Percentiles rank a stretch among this genome's conserved stretches.
phyloP scores from a whole-genome alignment of 1,139 yeast genomes.

The Yarrowia galli region DNA sequence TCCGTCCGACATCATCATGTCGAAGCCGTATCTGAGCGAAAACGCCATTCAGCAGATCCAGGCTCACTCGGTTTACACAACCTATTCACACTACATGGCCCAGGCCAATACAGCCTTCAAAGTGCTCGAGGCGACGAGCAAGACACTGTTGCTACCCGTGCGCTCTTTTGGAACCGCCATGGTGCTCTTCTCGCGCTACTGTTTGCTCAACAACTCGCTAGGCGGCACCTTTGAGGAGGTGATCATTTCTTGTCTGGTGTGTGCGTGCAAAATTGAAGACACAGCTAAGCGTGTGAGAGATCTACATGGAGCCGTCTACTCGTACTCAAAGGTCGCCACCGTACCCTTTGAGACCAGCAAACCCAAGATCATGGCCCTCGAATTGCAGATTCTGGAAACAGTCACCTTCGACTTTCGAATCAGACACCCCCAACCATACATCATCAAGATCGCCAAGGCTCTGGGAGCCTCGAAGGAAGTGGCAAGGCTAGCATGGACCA shows the following conservation, averaged over 20 bases:
- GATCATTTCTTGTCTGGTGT: constrained; percentile 75
- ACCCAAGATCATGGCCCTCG: constrained; percentile 51
- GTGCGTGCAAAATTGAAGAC: constrained; percentile 87
- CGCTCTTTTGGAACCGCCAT: constrained; percentile 52
- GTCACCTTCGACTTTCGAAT: constrained; percentile 77
- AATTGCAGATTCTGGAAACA: constrained; percentile 76
- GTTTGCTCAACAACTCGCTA: constrained; percentile 51
- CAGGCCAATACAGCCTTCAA: constrained; percentile 11
- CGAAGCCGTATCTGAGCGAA: constrained; percentile 34
- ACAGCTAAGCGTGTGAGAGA: constrained; percentile 82
- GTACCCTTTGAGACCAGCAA: constrained; percentile 12
- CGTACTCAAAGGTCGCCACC: not conserved
- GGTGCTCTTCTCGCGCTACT: constrained; percentile 75
- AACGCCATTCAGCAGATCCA: constrained; percentile 34
- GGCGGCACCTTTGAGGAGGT: constrained; percentile 54
- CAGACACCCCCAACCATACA: constrained; percentile 68
- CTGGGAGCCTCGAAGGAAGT: constrained; percentile 52
- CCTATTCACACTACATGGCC: constrained; percentile 34
- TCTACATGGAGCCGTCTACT: constrained; percentile 49
- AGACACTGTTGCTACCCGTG: constrained; percentile 1
- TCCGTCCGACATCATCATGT: constrained; percentile 31
- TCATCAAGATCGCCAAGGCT: constrained; percentile 70
- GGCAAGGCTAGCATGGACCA: constrained; percentile 68
- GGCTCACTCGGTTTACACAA: constrained; percentile 22
- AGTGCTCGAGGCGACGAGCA: not conserved